Evolutionary conservation across 106 monocot species (phyloP).

Genomic region (Ottelia alismoides): DNA sequence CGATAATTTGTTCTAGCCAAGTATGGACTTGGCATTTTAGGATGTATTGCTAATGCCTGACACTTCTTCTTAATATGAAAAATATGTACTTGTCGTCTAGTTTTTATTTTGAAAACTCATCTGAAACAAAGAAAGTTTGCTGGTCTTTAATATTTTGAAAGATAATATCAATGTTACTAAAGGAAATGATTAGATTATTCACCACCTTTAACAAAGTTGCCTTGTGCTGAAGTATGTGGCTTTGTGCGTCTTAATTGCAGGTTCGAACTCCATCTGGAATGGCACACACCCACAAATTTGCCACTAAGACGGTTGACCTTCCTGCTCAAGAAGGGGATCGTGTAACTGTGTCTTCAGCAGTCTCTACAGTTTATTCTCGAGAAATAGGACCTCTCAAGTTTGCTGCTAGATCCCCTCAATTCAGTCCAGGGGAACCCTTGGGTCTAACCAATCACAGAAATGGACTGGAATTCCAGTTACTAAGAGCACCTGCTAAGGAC

Average conservation of each 20-base stretch:
- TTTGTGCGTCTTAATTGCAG: conserved; percentile 24
- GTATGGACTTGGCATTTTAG: no score
- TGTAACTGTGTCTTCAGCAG: conserved; percentile 66
- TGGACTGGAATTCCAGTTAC: conserved; percentile 54
- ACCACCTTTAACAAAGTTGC: no score
- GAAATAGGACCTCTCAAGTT: conserved; percentile 65
- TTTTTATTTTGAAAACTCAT: no score
- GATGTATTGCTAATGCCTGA: no score
- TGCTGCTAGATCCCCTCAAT: conserved; percentile 38
- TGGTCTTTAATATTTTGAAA: no score
- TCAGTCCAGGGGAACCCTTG: conserved; percentile 70
- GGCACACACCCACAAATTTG: conserved; percentile 80
- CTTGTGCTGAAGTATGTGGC: no score
- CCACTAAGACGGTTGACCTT: conserved; percentile 72
- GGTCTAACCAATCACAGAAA: conserved; percentile 72
- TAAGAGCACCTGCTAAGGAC: conserved; percentile 51
- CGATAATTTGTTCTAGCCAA: no score
- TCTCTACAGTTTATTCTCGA: conserved; percentile 47
- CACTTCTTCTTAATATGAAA: no score
- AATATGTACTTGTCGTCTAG: no score
- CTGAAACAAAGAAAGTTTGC: no score
- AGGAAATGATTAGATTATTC: no score
- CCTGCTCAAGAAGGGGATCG: conserved; percentile 98
- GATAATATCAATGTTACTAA: no score
- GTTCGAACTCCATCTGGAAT: conserved; percentile 64